Conservation (phyloP, 345 rosid species). For the Eucalyptus cloeziana region DNA sequence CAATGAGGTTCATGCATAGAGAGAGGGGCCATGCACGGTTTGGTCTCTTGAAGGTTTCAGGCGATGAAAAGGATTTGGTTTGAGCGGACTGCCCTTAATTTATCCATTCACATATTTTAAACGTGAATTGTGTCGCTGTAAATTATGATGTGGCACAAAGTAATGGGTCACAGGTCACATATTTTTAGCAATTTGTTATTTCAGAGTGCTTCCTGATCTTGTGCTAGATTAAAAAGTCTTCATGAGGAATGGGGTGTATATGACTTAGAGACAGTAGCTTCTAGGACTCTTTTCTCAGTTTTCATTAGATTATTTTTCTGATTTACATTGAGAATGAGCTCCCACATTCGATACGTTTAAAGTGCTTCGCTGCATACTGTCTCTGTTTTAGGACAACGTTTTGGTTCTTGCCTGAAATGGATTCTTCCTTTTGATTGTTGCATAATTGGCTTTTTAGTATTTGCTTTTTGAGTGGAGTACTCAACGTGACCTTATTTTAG, state of each 20-base stretch:
- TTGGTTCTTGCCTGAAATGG: background rate
- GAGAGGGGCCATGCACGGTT: background rate
- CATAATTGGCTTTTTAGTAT: background rate
- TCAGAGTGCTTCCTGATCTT: background rate
- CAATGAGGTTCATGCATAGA: conserved; percentile 46
- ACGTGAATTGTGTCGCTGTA: background rate
- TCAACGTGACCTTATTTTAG: background rate
- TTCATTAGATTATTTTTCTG: background rate
- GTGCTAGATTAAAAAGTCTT: background rate
- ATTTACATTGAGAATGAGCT: background rate
- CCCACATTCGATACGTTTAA: background rate
- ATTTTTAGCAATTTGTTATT: background rate
- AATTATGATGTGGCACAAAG: background rate
- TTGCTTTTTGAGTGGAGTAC: background rate
- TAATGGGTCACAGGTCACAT: background rate
- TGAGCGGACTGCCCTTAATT: background rate
- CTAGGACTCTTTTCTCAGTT: background rate
- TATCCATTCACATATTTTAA: background rate
- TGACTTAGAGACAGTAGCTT: conserved; percentile 5
- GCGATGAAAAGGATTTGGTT: background rate
- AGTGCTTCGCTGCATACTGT: background rate
- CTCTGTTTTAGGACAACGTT: background rate
- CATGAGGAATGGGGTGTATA: background rate
- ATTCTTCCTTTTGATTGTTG: background rate
- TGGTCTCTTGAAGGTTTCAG: background rate